phyloP scores from a whole-genome alignment of 192 early-diverging fungal genomes.

The Nowakowskiella sp. region DNA sequence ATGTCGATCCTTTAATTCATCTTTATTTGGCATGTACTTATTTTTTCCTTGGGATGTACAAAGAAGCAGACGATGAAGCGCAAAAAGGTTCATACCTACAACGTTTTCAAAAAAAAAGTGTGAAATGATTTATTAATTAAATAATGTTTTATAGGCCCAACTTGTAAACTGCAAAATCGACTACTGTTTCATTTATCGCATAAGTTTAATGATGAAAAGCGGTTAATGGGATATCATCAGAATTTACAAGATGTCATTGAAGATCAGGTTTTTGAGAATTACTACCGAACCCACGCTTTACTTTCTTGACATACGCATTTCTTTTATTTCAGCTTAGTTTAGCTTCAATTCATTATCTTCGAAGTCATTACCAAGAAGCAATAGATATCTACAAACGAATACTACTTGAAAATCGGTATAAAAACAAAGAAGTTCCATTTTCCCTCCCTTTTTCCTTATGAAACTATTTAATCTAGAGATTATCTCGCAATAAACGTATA shows the following conservation, averaged over 20 bases:
- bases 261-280: slow-evolving; percentile 34
- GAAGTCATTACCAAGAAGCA: slow-evolving; percentile 58
- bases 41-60: slow-evolving; percentile 55
- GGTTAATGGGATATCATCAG: slow-evolving; percentile 56
- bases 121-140: slow-evolving; percentile 6
- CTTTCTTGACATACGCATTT: neutral
- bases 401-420: slow-evolving; percentile 42
- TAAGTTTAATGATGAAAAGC: slow-evolving; percentile 59
- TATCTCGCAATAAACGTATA: slow-evolving; percentile 55
- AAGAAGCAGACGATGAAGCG: slow-evolving; percentile 51
- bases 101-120: neutral
- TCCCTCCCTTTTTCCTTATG: too few relatives aligned
- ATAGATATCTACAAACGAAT: slow-evolving; percentile 62
- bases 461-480: slow-evolving; percentile 27
- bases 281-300: neutral
- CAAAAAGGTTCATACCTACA: slow-evolving; percentile 29
- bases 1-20: slow-evolving; percentile 39
- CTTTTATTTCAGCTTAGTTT: slow-evolving; percentile 25
- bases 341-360: slow-evolving; percentile 54
- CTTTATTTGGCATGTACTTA: slow-evolving; percentile 51
- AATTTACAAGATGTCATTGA: slow-evolving; percentile 55
- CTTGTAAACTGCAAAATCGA: slow-evolving; percentile 54
- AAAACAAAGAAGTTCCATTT: slow-evolving; percentile 9
- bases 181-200: slow-evolving; percentile 53
- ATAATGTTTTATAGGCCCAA: slow-evolving; percentile 28